Evolutionary conservation across 768 basidiomycete species (phyloP).

Genomic region (Boletus rubropictus): DNA sequence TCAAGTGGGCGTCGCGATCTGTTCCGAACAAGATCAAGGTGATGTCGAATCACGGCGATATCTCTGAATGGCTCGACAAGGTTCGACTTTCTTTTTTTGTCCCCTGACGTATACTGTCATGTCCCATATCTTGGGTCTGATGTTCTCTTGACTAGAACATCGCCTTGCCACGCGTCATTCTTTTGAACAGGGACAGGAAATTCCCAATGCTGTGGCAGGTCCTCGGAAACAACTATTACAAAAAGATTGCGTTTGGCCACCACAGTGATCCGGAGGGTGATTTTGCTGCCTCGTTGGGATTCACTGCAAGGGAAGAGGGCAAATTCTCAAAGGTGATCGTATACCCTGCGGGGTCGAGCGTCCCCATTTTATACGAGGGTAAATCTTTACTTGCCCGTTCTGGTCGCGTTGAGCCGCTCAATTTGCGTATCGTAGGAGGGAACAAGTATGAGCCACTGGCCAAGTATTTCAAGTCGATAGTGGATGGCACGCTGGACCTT

Average conservation of each 20-base stretch:
- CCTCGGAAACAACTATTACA: slow-evolving; percentile 65
- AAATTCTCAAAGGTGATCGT: slow-evolving; percentile 65
- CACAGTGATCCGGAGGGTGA: slow-evolving; percentile 63
- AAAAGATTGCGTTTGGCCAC: slow-evolving; percentile 54
- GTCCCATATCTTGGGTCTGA: neutral
- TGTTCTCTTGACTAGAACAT: slow-evolving; percentile 25
- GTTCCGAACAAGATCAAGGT: slow-evolving; percentile 68
- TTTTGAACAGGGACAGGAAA: slow-evolving; percentile 70
- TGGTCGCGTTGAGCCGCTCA: neutral
- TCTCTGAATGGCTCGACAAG: slow-evolving; percentile 62
- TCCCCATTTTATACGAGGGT: slow-evolving; percentile 67
- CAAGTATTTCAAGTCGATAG: slow-evolving; percentile 65
- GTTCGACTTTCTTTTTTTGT: slow-evolving; percentile 36
- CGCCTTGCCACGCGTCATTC: slow-evolving; percentile 52
- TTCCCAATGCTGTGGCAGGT: slow-evolving; percentile 78
- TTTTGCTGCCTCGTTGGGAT: slow-evolving; percentile 52
- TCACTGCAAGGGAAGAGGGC: slow-evolving; percentile 45
- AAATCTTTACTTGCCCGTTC: slow-evolving; percentile 4
- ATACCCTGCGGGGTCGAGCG: slow-evolving; percentile 56
- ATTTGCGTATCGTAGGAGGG: slow-evolving; percentile 39
- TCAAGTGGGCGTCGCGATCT: slow-evolving; percentile 68
- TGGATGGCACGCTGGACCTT: slow-evolving; percentile 64
- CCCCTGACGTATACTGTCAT: neutral
- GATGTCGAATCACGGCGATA: slow-evolving; percentile 49
- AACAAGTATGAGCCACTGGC: slow-evolving; percentile 71